Percentiles rank a stretch among this genome's conserved stretches.
These are phyloP conservation scores for Physaria fendleri DNA, from an alignment of 345 rosid species.

Conservation along the genomic window DNA sequence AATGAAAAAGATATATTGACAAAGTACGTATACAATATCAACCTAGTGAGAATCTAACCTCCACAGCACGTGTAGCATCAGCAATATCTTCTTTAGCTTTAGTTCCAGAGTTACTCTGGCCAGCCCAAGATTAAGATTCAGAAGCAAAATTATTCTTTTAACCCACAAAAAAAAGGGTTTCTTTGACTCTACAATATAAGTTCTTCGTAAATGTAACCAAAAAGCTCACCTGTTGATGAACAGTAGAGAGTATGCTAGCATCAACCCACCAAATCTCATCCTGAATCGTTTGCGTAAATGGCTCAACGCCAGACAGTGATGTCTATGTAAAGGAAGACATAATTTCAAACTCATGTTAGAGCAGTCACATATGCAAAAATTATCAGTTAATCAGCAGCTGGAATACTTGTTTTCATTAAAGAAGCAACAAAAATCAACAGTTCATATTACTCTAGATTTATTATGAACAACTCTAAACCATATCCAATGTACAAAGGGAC, in stretches of 20 bases:
- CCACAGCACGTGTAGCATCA: conserved; percentile 94
- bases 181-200: not conserved
- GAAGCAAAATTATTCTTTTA: not conserved
- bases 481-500: not conserved
- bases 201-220: not conserved
- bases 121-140: not conserved
- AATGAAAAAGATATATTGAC: not conserved
- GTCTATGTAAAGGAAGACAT: conserved; percentile 59
- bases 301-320: conserved; percentile 94
- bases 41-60: conserved; percentile 47
- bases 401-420: not conserved
- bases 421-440: not conserved
- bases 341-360: not conserved
- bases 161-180: not conserved
- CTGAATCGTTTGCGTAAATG: conserved; percentile 93
- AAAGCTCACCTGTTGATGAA: conserved; percentile 80
- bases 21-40: not conserved
- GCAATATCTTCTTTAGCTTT: conserved; percentile 99
- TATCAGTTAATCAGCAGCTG: conserved; percentile 6
- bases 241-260: conserved; percentile 84
- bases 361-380: not conserved
- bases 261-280: conserved; percentile 93
- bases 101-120: conserved; percentile 92
- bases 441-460: not conserved
- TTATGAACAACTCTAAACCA: not conserved